Percentiles rank a stretch among this genome's conserved stretches.
These are phyloP conservation scores for Phytophthora uliginosa DNA, from an alignment of 352 stramenopile species.

Conservation along the genomic window DNA sequence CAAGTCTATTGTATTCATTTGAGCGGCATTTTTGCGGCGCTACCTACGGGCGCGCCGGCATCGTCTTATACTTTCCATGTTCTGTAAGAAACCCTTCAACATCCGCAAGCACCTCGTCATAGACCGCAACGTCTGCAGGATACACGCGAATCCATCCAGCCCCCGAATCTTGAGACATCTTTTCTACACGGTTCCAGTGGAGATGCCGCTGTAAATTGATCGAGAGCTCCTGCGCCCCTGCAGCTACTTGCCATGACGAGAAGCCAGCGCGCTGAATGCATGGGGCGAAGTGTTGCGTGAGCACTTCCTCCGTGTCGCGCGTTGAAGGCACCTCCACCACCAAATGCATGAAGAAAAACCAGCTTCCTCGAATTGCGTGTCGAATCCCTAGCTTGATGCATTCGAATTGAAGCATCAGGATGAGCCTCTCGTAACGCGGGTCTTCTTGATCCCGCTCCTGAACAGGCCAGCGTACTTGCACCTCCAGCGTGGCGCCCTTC, in stretches of 20 bases:
- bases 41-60: constrained; percentile 34
- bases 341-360: constrained; percentile 90
- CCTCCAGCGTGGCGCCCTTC: constrained; percentile 83
- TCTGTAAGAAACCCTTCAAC: constrained; percentile 78
- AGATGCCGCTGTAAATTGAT: constrained; percentile 91
- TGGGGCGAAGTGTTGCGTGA: constrained; percentile 74
- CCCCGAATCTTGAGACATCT: constrained; percentile 90
- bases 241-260: constrained; percentile 86
- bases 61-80: constrained; percentile 50
- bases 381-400: constrained; percentile 80
- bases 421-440: constrained; percentile 85
- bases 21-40: constrained; percentile 5
- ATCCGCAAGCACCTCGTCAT: constrained; percentile 78
- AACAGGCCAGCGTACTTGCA: constrained; percentile 90
- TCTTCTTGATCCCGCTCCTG: constrained; percentile 91
- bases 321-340: constrained; percentile 70
- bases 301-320: constrained; percentile 63
- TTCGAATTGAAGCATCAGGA: constrained; percentile 90
- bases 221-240: constrained; percentile 87
- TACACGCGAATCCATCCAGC: constrained; percentile 91
- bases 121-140: constrained; percentile 78
- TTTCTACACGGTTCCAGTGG: constrained; percentile 90
- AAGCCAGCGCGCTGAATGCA: constrained; percentile 89
- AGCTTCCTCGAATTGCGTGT: constrained; percentile 81
- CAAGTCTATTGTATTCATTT: constrained; percentile 36